A percentile compares a stretch with the other conserved stretches of the same genome.
Conservation (phyloP, 805 yeast species). For the Komagataella mondaviorum region DNA sequence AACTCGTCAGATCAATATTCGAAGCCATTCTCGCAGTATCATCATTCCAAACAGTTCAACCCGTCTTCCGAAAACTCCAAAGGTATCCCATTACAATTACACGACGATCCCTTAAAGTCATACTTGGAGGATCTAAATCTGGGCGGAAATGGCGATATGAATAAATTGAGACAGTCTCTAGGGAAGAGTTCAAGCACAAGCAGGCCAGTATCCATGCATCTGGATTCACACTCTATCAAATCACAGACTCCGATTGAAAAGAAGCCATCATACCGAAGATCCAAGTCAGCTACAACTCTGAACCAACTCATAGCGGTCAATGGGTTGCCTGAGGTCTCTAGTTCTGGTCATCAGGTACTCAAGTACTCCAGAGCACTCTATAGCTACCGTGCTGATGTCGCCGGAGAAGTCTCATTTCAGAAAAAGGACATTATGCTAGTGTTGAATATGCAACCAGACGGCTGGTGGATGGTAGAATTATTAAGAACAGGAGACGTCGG, state of each 20-base stretch:
- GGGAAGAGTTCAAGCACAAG: not conserved
- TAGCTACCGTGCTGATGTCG: conserved; percentile 44
- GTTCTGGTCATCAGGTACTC: conserved; percentile 41
- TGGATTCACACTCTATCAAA: conserved; percentile 1
- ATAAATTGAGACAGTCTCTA: conserved; percentile 22
- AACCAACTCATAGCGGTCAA: conserved; percentile 8
- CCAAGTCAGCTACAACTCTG: conserved; percentile 16
- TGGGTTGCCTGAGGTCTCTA: conserved; percentile 31
- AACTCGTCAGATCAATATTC: not conserved
- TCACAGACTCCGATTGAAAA: conserved; percentile 7
- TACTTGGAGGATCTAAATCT: conserved; percentile 31
- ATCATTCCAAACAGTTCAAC: not conserved
- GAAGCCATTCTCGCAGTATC: not conserved
- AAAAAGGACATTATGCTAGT: conserved; percentile 43
- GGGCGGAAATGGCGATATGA: conserved; percentile 28
- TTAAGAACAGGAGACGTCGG: conserved; percentile 31
- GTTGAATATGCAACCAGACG: conserved; percentile 48
- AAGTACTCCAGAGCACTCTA: conserved; percentile 40
- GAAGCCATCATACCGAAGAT: conserved; percentile 6
- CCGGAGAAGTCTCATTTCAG: conserved; percentile 46
- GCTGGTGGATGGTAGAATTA: conserved; percentile 67
- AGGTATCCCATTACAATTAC: conserved; percentile 1
- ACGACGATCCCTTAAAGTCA: conserved; percentile 37
- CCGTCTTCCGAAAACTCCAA: not conserved
- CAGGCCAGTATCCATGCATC: not conserved